Base-by-base conservation (phyloP, 2,329 filamentous ascomycete species). In the Fusarium sp. region DNA sequence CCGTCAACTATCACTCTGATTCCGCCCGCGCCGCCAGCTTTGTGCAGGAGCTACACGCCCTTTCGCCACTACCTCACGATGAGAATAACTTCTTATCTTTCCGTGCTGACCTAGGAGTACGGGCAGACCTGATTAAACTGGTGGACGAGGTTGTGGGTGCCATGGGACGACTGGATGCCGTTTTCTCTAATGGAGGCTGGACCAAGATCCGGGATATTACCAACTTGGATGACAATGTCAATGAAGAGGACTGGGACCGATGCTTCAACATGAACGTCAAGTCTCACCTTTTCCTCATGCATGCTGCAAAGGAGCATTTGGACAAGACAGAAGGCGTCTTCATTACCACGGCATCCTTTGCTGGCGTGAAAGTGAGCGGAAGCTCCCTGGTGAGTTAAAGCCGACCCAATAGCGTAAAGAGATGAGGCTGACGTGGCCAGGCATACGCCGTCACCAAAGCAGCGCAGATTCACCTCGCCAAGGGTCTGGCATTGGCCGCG, bases 361-460 rank as follows among this genome's bases (percentile, higher is more conserved):
- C 92, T 0, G 92, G 91, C 1, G 88, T 93, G 2, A 90, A 87
- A 76, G 87, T 89, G 0, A 89, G 87, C 68, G 92, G 92, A 1
- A 92, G 90, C 71, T 88, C 88, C 3, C 79, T 92, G 73, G 86
- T 88, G 78, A 76, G 81, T 64, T 11, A 16, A 7, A 6, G 13
- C n/a, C 20, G 6, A n/a, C 20, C 13, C 16, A 18, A 24, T 9
- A 27, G 29, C 18, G 18, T 14, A 22, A 20, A 13, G 13, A n/a
- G 10, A 52, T 9, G 6, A 24, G 16, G 50, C 33, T 66, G 18
- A 66, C 33, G 11, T 48, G 6, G 7, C 0, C 56, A 88, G 92
- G 90, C 94, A 5, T 97, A 97, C 78, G 87, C 91, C 0, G 92
- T 95, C 20, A 93, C 93, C 41, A 97, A 97, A 81, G 89, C 94